Evolutionary conservation across 805 yeast genomes (phyloP).

Genomic region (Hanseniaspora taiwanica): DNA sequence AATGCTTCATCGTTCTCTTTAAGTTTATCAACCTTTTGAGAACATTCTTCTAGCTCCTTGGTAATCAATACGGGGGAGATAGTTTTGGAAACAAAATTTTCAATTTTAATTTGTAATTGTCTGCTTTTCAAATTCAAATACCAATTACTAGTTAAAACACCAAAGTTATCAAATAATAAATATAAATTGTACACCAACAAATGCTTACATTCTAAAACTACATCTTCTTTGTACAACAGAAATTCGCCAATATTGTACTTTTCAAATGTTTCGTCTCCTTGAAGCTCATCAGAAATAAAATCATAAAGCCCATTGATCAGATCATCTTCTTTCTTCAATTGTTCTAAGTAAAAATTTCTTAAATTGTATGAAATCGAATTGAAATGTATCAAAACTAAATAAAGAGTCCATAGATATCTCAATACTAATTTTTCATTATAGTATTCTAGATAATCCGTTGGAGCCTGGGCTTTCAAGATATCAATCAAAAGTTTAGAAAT

Average conservation of each 20-base stretch:
- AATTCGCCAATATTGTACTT: constrained; percentile 11
- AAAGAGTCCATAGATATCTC: constrained; percentile 57
- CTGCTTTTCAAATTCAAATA: constrained; percentile 55
- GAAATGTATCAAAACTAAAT: constrained; percentile 46
- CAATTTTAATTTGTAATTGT: constrained; percentile 46
- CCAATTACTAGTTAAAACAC: constrained; percentile 35
- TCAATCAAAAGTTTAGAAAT: constrained; percentile 26
- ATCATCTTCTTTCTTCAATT: constrained; percentile 34
- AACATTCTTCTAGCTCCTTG: constrained; percentile 40
- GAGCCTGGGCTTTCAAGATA: constrained; percentile 17
- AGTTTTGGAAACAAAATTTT: constrained; percentile 43
- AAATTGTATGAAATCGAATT: constrained; percentile 51
- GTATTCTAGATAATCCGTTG: constrained; percentile 27
- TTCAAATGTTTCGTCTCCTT: constrained; percentile 13
- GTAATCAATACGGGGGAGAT: constrained; percentile 55
- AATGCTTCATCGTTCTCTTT: constrained; percentile 27
- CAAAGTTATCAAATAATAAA: constrained; percentile 18
- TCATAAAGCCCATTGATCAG: constrained; percentile 38
- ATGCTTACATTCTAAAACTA: constrained; percentile 18
- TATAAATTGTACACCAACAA: constrained; percentile 16
- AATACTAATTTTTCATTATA: constrained; percentile 26
- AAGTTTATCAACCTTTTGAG: constrained; percentile 26
- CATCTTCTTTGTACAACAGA: constrained; percentile 17
- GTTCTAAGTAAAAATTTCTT: constrained; percentile 44
- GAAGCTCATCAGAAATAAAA: constrained; percentile 34